Evolutionary conservation across 306 rosid species (phyloP), one percentile per base, ranked within the genome.

Genomic region (Vachellia collinsii): DNA sequence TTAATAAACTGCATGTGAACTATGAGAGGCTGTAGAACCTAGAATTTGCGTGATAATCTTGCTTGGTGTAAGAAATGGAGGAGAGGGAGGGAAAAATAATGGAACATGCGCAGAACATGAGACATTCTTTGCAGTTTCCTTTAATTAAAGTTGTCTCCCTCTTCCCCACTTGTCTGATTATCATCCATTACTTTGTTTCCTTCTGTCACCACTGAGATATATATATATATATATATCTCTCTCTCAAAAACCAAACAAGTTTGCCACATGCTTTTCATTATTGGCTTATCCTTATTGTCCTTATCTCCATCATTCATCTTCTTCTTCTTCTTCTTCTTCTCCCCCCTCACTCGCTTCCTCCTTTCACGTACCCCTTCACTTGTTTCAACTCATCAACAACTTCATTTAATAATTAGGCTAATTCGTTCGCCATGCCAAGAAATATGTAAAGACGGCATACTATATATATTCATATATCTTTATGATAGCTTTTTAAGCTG

Each of bases 251-350:
- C 74, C 56, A 43, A 70, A 43, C 38, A 43, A 70, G 56, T 23
- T 23, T 69, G 20, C 56, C 4, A 11, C 74, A 70, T 70, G 39
- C 29, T 43, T 70, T n/a, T 70, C 74, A 43, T 44, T 43, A 44
- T 70, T 43, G 74, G 20, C 34, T 70, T 44, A 70, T 70, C 74
- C 74, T 70, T 70, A 70, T 70, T 43, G 74, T 70, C 56, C 19
- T 68, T 41, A 9, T 68, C 46, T 11, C 12, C 14, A 43, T 43
- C 16, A 70, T 70, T 22, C 56, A n/a, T 5, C 5, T 9, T 68
- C 53, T 70, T 44, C 74, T 70, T 43, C 71, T 66, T 7, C 12
- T 16, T 65, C 46, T 66, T 66, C 72, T n/a, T 14, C 47, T 23
- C 46, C 54, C 6, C 62, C 63, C 63, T 56, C 74, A 70, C 74